Conservation (phyloP, 495 filamentous ascomycete genomes). For the Daldinia grandis region DNA sequence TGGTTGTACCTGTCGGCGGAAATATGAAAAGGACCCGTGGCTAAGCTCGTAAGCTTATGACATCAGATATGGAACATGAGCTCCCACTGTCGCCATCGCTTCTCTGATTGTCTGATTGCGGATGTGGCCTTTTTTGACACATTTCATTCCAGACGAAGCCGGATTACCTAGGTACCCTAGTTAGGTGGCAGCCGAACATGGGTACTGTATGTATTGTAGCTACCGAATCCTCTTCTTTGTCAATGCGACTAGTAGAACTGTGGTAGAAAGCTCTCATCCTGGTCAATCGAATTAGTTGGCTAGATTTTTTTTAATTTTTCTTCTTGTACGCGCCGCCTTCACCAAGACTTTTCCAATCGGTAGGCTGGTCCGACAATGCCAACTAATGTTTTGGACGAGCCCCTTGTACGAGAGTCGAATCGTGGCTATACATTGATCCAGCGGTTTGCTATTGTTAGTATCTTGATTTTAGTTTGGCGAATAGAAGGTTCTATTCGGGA, state of each 20-base stretch:
- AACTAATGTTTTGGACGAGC: constrained; percentile 17
- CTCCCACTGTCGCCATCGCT: constrained; percentile 24
- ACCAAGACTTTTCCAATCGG: constrained; percentile 14
- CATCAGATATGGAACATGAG: constrained; percentile 36
- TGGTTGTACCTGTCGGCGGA: constrained; percentile 26
- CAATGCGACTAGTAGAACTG: constrained; percentile 29
- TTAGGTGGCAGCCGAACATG: constrained; percentile 27
- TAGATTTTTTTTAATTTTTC: constrained; percentile 9
- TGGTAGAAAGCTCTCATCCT: constrained; percentile 25
- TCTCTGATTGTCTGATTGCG: constrained; percentile 19
- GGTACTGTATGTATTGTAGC: constrained; percentile 33
- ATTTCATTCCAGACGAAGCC: constrained; percentile 35
- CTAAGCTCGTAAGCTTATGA: constrained; percentile 36
- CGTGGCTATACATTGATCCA: not conserved
- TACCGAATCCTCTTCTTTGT: constrained; percentile 33
- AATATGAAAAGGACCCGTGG: constrained; percentile 28
- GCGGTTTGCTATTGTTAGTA: not conserved
- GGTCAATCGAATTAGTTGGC: constrained; percentile 26
- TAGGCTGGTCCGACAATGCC: constrained; percentile 16
- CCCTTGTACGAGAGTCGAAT: constrained; percentile 9
- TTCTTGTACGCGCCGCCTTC: constrained; percentile 24
- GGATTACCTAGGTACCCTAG: constrained; percentile 24
- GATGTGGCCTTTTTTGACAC: constrained; percentile 34
- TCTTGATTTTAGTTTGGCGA: not conserved
- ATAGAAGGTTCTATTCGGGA: not conserved